phyloP scores from a whole-genome alignment of 441 rosid species.

The Cnidoscolus chayamansa region DNA sequence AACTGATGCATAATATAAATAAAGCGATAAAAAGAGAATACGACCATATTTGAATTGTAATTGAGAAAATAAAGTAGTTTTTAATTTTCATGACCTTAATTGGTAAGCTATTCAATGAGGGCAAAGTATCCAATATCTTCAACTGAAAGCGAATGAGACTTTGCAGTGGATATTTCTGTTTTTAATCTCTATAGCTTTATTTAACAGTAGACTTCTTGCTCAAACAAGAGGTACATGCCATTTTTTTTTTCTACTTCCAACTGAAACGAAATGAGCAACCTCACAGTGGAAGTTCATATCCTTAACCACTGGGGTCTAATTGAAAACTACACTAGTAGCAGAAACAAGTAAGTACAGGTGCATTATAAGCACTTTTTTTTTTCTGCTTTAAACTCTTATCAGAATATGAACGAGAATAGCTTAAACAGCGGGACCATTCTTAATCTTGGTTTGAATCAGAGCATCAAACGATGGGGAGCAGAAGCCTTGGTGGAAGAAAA shows the following conservation, averaged over 20 bases:
- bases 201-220: background rate
- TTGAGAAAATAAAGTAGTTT: background rate
- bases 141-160: background rate
- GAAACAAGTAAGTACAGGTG: background rate
- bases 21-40: background rate
- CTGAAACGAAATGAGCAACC: background rate
- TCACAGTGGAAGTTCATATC: background rate
- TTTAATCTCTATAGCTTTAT: background rate
- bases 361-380: background rate
- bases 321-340: background rate
- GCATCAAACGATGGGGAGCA: constrained; percentile 33
- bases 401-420: background rate
- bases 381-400: background rate
- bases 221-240: background rate
- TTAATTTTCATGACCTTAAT: background rate
- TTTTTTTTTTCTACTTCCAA: background rate
- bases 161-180: too few species aligned
- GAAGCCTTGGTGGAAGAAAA: constrained; percentile 35
- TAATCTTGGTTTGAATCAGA: constrained; percentile 23
- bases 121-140: background rate
- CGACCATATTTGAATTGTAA: background rate
- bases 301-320: background rate
- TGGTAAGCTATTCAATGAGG: background rate
- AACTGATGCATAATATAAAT: background rate
- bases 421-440: background rate